Conservation (phyloP, 768 basidiomycete genomes). For the Kwoniella sp. region DNA sequence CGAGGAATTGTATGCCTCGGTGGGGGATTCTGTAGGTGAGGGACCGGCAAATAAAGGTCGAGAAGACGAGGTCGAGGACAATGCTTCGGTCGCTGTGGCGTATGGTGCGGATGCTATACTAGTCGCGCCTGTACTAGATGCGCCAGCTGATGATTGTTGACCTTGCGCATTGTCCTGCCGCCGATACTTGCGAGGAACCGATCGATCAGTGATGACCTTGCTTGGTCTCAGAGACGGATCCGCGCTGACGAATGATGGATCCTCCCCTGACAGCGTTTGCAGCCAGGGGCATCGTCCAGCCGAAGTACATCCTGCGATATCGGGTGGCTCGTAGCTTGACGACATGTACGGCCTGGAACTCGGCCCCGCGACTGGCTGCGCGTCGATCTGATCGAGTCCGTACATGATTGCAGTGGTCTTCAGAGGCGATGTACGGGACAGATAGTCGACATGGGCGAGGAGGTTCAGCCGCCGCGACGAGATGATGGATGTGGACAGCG, state of each 20-base stretch:
- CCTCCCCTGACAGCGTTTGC: neutral
- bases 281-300: neutral
- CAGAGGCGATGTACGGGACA: neutral
- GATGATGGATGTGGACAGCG: neutral
- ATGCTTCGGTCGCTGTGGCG: neutral
- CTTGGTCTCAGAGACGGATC: neutral
- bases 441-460: slow-evolving; percentile 1
- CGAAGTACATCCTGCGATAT: neutral
- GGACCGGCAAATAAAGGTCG: slow-evolving; percentile 15
- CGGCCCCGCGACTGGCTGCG: slow-evolving; percentile 21
- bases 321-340: neutral
- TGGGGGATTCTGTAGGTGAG: neutral
- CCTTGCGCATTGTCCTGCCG: neutral
- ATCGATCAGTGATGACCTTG: neutral
- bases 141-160: slow-evolving; percentile 2
- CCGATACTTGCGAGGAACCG: neutral
- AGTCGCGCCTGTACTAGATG: neutral
- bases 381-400: too few species aligned
- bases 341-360: slow-evolving; percentile 12
- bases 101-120: neutral
- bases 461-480: neutral
- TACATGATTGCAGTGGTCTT: too few species aligned
- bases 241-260: neutral
- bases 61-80: neutral
- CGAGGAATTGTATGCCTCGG: neutral